Percentiles rank a stretch among this genome's conserved stretches.
Evolutionary conservation across 192 early-diverging fungal species (phyloP).

Genomic region (Neocallimastix lanati): DNA sequence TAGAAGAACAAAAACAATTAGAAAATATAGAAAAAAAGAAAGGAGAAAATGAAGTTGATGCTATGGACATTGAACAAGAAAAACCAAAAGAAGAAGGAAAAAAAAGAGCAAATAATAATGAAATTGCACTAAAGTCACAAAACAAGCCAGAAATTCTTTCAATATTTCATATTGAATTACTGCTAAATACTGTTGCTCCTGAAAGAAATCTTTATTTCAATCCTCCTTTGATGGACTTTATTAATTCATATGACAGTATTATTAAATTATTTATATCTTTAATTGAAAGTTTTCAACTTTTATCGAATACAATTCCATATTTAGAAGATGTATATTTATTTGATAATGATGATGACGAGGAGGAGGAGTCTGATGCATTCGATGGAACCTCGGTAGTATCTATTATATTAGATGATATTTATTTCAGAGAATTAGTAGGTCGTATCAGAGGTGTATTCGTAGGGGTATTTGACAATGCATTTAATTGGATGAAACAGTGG

Average conservation of each 20-base stretch:
- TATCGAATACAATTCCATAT: neutral
- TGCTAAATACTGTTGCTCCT: neutral
- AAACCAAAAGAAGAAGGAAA: neutral
- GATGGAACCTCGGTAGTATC: conserved; percentile 28
- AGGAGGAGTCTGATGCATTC: conserved; percentile 28
- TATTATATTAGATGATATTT: conserved; percentile 30
- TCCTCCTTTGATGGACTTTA: neutral
- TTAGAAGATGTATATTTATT: conserved; percentile 1
- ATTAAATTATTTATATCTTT: neutral
- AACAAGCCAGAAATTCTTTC: neutral
- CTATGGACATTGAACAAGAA: neutral
- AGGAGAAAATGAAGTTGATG: neutral
- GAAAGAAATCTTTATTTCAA: neutral
- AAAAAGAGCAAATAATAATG: neutral
- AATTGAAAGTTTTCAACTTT: neutral
- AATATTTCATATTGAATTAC: neutral
- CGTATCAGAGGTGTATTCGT: conserved; percentile 30
- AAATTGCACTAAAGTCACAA: neutral
- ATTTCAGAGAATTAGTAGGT: conserved; percentile 35
- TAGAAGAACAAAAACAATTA: neutral
- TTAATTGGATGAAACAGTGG: conserved; percentile 22
- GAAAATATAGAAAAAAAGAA: neutral
- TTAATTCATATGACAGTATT: neutral
- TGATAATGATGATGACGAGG: conserved; percentile 14
- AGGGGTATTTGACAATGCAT: conserved; percentile 30